A percentile compares a stretch with the other conserved stretches of the same genome.
Evolutionary conservation across 208 protist genomes (phyloP).

Genomic region (Crithidia thermophila): DNA sequence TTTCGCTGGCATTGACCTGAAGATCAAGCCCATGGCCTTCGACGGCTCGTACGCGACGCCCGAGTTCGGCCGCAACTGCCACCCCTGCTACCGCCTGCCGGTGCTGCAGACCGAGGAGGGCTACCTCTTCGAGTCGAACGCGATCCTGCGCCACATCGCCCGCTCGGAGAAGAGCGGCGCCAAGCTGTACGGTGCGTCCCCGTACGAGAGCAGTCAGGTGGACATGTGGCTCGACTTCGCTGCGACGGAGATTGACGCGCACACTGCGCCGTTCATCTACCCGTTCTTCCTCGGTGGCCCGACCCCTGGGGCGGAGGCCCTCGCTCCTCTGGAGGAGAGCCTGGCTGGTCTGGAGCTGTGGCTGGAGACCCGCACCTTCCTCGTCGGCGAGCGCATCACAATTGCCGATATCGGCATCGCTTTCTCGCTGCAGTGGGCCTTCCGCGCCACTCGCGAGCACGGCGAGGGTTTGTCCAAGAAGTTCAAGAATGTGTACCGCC

Average conservation of each 20-base stretch:
- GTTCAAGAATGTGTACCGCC: slow-evolving; percentile 60
- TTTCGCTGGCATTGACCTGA: slow-evolving; percentile 62
- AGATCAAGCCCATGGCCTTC: slow-evolving; percentile 42
- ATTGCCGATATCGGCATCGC: slow-evolving; percentile 78
- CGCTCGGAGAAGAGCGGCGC: slow-evolving; percentile 55
- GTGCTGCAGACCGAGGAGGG: slow-evolving; percentile 80
- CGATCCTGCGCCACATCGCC: slow-evolving; percentile 83
- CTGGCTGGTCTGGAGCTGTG: slow-evolving; percentile 64
- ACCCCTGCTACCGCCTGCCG: slow-evolving; percentile 71
- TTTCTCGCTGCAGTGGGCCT: slow-evolving; percentile 62
- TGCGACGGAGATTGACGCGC: slow-evolving; percentile 57
- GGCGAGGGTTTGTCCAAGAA: slow-evolving; percentile 62
- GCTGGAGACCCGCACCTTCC: slow-evolving; percentile 84
- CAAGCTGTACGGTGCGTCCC: slow-evolving; percentile 76
- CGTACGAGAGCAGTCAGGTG: slow-evolving; percentile 74
- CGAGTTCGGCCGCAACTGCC: slow-evolving; percentile 65
- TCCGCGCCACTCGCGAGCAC: slow-evolving; percentile 43
- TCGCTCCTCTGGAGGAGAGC: slow-evolving; percentile 42
- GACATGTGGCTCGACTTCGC: slow-evolving; percentile 92
- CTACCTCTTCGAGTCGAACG: slow-evolving; percentile 88
- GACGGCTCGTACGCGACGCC: slow-evolving; percentile 69
- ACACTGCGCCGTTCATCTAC: slow-evolving; percentile 35
- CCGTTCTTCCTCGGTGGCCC: slow-evolving; percentile 32
- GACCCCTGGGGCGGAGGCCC: slow-evolving; percentile 30
- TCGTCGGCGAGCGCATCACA: slow-evolving; percentile 84